Base-by-base conservation (phyloP, 2,329 filamentous ascomycete species). In the Chalaropsis thielavioides region DNA sequence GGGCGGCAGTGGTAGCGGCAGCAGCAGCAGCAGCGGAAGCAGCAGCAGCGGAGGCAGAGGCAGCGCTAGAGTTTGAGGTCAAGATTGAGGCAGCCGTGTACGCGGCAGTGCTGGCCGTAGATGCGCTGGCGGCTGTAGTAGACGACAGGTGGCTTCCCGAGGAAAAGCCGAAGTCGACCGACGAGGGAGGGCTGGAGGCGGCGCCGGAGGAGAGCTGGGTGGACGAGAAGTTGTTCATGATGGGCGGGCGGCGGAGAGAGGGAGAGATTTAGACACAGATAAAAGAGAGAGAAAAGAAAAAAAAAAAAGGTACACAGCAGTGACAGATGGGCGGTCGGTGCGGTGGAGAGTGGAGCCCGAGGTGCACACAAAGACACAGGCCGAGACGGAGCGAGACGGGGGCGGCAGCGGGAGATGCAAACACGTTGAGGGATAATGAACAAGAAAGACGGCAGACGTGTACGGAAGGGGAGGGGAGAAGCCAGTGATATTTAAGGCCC, bases 141-240 rank as follows among this genome's bases (percentile, higher is more conserved):
- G 73, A 68, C 73, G 69, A 62, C 72, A 72, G 35, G 72, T 73
- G 63, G 72, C 72, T 64, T 71, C 71, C 58, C 70, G 70, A 51
- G 72, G 73, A 54, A 13, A 46, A 35, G 27, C 46, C 46, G 41
- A 61, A 61, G 58, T 43, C 41, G 22, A 3, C 46, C 35, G 27
- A 41, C 38, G 61, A 31, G 72, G 71, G 49, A 61, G 69, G 62
- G 44, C 70, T 67, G 38, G 69, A 68, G 63, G 67, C 66, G 54
- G 66, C 61, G 44, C 61, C 60, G 46, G 69, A 69, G 64, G 69
- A 68, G 51, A 70, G 70, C 43, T 71, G 68, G 13, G 73, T 72
- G 15, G 71, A 71, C 56, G 74, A 71, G 65, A 74, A 71, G 66
- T 74, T 72, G 69, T 77, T 71, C 73, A 76, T 74, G 65, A 69